Percentiles rank a stretch among this genome's conserved stretches.
Conservation (phyloP, 2,329 filamentous ascomycete genomes). For the Aspergillus neotritici region DNA sequence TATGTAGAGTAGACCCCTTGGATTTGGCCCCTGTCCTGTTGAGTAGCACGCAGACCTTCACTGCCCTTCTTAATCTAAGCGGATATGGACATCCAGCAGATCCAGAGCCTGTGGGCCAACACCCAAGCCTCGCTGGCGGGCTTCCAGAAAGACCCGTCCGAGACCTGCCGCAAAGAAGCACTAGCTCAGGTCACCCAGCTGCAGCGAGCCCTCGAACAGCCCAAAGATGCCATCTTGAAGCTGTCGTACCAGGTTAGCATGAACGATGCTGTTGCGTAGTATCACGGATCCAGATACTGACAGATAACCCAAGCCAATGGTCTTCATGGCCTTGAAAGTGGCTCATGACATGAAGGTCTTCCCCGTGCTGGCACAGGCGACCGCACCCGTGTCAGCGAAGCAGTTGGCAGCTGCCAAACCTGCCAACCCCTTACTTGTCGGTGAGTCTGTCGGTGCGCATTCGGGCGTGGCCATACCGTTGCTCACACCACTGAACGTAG, state of each 20-base stretch:
- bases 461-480: not conserved
- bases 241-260: slow-evolving; percentile 12
- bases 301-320: slow-evolving; percentile 6
- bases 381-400: slow-evolving; percentile 7
- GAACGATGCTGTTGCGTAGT: too few relatives aligned
- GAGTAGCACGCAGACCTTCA: too few relatives aligned
- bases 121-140: slow-evolving; percentile 5
- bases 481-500: slow-evolving; percentile 2
- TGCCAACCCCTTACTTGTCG: slow-evolving; percentile 20
- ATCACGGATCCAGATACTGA: too few relatives aligned
- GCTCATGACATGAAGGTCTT: slow-evolving; percentile 18
- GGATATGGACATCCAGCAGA: slow-evolving; percentile 8
- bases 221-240: slow-evolving; percentile 17
- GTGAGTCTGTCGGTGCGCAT: slow-evolving; percentile 5
- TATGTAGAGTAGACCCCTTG: too few relatives aligned
- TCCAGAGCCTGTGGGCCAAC: slow-evolving; percentile 8
- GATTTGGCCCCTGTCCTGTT: too few relatives aligned
- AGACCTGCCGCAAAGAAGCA: slow-evolving; percentile 11
- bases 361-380: slow-evolving; percentile 11
- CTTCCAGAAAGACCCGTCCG: slow-evolving; percentile 9
- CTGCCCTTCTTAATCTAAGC: too few relatives aligned
- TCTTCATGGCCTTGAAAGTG: slow-evolving; percentile 17
- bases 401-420: slow-evolving; percentile 17
- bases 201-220: slow-evolving; percentile 14
- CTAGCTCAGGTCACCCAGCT: slow-evolving; percentile 13